These are phyloP conservation scores for Vicia faba DNA, from an alignment of 306 rosid species.

Conservation along the genomic window DNA sequence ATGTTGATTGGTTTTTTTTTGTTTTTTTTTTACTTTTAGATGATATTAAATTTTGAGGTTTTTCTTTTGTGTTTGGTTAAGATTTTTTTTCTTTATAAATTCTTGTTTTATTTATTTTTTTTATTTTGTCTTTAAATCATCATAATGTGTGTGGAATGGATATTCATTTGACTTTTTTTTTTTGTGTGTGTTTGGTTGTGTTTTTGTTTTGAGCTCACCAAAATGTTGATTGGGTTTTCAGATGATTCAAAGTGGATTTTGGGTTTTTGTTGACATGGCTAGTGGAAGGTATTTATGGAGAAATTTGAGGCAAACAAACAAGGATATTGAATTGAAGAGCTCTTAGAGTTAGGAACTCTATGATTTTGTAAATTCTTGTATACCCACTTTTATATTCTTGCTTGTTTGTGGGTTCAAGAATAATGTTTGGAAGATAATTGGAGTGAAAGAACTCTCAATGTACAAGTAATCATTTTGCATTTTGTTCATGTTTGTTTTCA, in stretches of 20 bases:
- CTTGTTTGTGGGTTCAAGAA: constrained; percentile 32
- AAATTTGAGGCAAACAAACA: constrained; percentile 50
- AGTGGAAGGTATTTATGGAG: constrained; percentile 85
- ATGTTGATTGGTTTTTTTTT: not conserved
- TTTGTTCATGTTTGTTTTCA: constrained; percentile 11
- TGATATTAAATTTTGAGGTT: not conserved
- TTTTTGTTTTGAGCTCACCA: not conserved
- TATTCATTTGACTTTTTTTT: not conserved
- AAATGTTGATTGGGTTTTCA: constrained; percentile 34
- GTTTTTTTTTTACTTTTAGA: not conserved
- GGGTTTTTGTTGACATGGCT: constrained; percentile 79
- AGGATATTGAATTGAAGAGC: constrained; percentile 34
- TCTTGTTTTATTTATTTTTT: not conserved
- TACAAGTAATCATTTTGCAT: constrained; percentile 4
- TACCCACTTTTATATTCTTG: constrained; percentile 11
- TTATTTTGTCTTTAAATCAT: not conserved
- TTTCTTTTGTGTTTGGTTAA: not conserved
- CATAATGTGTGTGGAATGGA: not conserved
- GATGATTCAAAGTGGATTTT: constrained; percentile 59
- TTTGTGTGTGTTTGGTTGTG: not conserved
- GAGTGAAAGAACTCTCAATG: not conserved
- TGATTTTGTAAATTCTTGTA: constrained; percentile 21
- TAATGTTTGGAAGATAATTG: constrained; percentile 17
- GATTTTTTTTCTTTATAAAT: not conserved
- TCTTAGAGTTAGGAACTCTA: constrained; percentile 2